Conservation (phyloP, 108 stramenopile genomes). For the Mayamaea pseudoterrestris region DNA sequence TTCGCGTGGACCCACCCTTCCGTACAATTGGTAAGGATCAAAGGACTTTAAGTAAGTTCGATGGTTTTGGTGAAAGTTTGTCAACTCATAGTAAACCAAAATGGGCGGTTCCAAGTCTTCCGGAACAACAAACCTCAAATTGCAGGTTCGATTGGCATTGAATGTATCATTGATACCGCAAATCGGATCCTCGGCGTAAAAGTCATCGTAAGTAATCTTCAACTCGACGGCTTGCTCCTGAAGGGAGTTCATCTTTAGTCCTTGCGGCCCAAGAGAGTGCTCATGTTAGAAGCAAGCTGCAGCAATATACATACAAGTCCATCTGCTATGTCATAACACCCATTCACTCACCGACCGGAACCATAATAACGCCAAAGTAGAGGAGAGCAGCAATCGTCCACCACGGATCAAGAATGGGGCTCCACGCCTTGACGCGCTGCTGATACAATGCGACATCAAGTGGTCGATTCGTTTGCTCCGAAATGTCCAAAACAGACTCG, state of each 20-base stretch:
- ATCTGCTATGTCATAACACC: neutral
- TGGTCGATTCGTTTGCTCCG: constrained; percentile 49
- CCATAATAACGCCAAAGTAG: constrained; percentile 66
- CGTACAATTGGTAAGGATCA: constrained; percentile 41
- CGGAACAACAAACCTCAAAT: constrained; percentile 30
- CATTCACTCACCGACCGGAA: constrained; percentile 58
- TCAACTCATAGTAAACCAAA: constrained; percentile 90
- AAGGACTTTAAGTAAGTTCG: constrained; percentile 55
- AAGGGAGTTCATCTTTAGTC: constrained; percentile 36
- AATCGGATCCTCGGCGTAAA: constrained; percentile 12
- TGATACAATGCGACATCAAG: constrained; percentile 54
- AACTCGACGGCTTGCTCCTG: constrained; percentile 51
- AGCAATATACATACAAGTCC: neutral
- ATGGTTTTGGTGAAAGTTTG: constrained; percentile 99
- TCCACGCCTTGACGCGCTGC: constrained; percentile 88
- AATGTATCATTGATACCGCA: constrained; percentile 28
- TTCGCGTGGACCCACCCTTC: constrained; percentile 4
- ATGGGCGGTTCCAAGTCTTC: constrained; percentile 82
- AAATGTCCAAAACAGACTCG: constrained; percentile 17
- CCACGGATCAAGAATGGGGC: constrained; percentile 84
- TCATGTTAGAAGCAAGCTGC: neutral
- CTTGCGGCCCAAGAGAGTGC: constrained; percentile 15
- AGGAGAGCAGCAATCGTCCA: constrained; percentile 75
- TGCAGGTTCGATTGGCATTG: constrained; percentile 27
- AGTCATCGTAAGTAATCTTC: constrained; percentile 38